These are phyloP conservation scores for Dipodascopsis tothii DNA, from an alignment of 805 yeast genomes.

Conservation along the genomic window DNA sequence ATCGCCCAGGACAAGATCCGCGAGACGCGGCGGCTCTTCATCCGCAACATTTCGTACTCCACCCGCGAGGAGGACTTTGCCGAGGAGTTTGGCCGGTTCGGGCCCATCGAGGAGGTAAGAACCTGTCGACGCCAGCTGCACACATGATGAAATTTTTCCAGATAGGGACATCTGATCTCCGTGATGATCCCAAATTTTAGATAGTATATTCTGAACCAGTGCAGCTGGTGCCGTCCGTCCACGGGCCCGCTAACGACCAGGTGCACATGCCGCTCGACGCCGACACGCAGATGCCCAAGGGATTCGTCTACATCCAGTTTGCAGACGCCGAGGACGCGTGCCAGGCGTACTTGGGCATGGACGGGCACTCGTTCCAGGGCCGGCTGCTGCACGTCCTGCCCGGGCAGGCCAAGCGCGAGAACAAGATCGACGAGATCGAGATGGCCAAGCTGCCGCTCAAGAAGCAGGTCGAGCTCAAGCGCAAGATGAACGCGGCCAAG, in stretches of 20 bases:
- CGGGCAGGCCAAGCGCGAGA: slow-evolving; percentile 73
- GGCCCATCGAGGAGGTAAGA: slow-evolving; percentile 57
- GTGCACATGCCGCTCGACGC: slow-evolving; percentile 90
- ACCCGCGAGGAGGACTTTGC: slow-evolving; percentile 74
- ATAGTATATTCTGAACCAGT: slow-evolving; percentile 12
- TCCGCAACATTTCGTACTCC: slow-evolving; percentile 76
- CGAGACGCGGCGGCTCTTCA: slow-evolving; percentile 72
- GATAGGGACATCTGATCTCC: slow-evolving; percentile 28
- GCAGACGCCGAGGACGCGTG: slow-evolving; percentile 64
- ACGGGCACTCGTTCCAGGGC: slow-evolving; percentile 89
- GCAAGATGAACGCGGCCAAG: slow-evolving; percentile 76
- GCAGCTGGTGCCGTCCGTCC: neutral
- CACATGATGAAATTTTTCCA: slow-evolving; percentile 17
- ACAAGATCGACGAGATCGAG: slow-evolving; percentile 82
- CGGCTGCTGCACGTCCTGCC: slow-evolving; percentile 83
- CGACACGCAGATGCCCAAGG: slow-evolving; percentile 83
- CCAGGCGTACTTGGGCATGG: slow-evolving; percentile 62
- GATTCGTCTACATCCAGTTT: slow-evolving; percentile 81
- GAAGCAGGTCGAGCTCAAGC: slow-evolving; percentile 78
- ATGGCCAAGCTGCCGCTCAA: slow-evolving; percentile 84
- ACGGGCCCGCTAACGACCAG: slow-evolving; percentile 5
- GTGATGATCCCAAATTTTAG: slow-evolving; percentile 22
- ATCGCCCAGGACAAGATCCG: slow-evolving; percentile 34
- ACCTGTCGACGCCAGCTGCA: no score
- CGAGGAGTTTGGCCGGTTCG: slow-evolving; percentile 57